Evolutionary conservation across 768 basidiomycete genomes (phyloP), one percentile per base, ranked within the genome.

Genomic region (Boletus coccyginus): DNA sequence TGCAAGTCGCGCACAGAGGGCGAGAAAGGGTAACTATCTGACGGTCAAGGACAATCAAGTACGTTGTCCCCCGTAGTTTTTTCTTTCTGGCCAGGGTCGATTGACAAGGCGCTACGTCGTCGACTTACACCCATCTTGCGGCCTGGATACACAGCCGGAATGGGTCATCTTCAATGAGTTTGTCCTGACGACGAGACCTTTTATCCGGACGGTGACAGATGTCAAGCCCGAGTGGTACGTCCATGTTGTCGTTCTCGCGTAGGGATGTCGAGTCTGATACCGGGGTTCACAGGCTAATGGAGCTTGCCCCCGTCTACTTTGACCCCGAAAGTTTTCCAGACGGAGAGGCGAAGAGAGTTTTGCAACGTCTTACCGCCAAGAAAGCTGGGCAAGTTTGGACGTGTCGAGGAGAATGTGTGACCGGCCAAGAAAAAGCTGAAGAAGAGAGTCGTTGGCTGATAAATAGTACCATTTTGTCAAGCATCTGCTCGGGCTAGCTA

Each of bases 31-130:
- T 3, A 82, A 80, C 52, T 99, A 99, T 68, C 58, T 88, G 59
- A 99, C 95, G 0, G 86, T 97, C 56, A 98, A 98, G 75, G 96
- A 99, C 70, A 90, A 95, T 62, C 95, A 97, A 77, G 90, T 84
- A 59, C 19, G 81, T 67, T n/a, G 38, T 11, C 13, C 19, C 11
- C 29, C 12, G 50, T 33, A 1, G 39, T n/a, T n/a, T 21, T 10
- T 33, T 39, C 46, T 29, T 39, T 17, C 11, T 49, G n/a, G 31
- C 12, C 16, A 10, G 13, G 9, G 1, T 11, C 29, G 3, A 36
- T 42, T 61, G 44, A 55, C 44, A 12, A 24, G 7, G 42, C 5
- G 29, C 16, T 36, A 71, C 65, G 48, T 59, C 27, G 66, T 68
- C 19, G 52, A 36, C 35, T 52, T 69, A 16, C 94, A 98, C 68